phyloP scores from a whole-genome alignment of 371 early-diverging fungal genomes.

The Circinella minor region DNA sequence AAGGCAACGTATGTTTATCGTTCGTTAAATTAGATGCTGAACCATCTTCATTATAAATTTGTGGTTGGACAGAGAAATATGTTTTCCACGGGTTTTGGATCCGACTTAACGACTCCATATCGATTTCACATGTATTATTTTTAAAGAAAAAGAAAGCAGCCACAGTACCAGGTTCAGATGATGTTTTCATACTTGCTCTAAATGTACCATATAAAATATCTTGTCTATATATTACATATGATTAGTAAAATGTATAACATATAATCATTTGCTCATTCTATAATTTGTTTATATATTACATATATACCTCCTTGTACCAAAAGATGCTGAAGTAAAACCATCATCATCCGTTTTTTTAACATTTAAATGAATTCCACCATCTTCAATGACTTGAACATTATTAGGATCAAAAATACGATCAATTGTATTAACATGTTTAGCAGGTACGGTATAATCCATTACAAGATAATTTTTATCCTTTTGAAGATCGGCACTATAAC shows the following conservation, averaged over 20 bases:
- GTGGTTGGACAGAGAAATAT: slow-evolving; percentile 47
- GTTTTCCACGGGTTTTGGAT: slow-evolving; percentile 35
- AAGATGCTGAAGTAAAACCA: slow-evolving; percentile 29
- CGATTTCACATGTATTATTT: slow-evolving; percentile 45
- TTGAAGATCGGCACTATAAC: slow-evolving; percentile 26
- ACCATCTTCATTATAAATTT: slow-evolving; percentile 41
- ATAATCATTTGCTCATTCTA: too few relatives aligned
- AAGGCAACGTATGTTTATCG: slow-evolving; percentile 26
- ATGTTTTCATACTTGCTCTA: slow-evolving; percentile 37
- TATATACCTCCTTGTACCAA: slow-evolving; percentile 40
- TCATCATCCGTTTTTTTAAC: slow-evolving; percentile 18
- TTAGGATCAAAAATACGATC: slow-evolving; percentile 37
- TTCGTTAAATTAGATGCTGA: slow-evolving; percentile 39
- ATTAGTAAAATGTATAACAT: too few relatives aligned
- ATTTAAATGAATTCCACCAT: slow-evolving; percentile 28
- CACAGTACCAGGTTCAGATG: slow-evolving; percentile 43
- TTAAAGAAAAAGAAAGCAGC: slow-evolving; percentile 45
- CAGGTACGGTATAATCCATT: slow-evolving; percentile 39
- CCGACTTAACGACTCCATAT: slow-evolving; percentile 45
- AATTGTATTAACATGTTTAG: slow-evolving; percentile 33
- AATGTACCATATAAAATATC: slow-evolving; percentile 52
- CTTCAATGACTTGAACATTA: slow-evolving; percentile 31
- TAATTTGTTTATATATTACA: too few relatives aligned
- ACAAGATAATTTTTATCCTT: slow-evolving; percentile 37
- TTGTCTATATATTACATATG: slow-evolving; percentile 15